phyloP scores from a whole-genome alignment of 495 filamentous ascomycete genomes.

The Penicillium daleae region DNA sequence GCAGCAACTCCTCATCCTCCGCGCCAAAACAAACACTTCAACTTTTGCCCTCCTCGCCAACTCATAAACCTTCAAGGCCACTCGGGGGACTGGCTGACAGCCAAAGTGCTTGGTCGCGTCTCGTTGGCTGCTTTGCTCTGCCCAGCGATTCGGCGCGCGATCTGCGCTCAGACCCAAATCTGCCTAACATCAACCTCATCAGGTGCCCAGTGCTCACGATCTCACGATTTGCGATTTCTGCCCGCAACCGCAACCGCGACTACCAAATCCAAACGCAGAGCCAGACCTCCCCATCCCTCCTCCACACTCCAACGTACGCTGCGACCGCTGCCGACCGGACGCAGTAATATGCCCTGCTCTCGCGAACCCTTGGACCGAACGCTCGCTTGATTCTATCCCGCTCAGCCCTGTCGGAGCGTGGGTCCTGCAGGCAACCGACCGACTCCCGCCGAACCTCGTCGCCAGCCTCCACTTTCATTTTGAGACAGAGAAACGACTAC shows the following conservation, averaged over 20 bases:
- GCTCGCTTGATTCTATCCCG: slow-evolving; percentile 15
- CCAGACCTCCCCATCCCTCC: slow-evolving; percentile 2
- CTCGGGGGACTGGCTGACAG: slow-evolving; percentile 19
- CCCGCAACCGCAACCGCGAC: slow-evolving; percentile 6
- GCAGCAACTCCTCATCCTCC: slow-evolving; percentile 26
- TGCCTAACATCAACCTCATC: slow-evolving; percentile 36
- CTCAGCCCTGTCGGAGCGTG: slow-evolving; percentile 26
- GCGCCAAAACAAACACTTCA: slow-evolving; percentile 34
- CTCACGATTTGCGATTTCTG: slow-evolving; percentile 22
- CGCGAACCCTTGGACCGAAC: slow-evolving; percentile 5
- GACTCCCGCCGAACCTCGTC: slow-evolving; percentile 21
- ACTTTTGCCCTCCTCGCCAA: slow-evolving; percentile 22
- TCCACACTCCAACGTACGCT: slow-evolving; percentile 3
- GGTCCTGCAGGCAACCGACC: slow-evolving; percentile 26
- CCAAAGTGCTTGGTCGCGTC: slow-evolving; percentile 9
- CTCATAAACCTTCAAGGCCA: slow-evolving; percentile 20
- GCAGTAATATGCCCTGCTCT: slow-evolving; percentile 12
- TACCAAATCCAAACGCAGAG: background rate
- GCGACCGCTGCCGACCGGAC: background rate
- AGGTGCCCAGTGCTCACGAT: slow-evolving; percentile 31
- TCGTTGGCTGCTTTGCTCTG: slow-evolving; percentile 28
- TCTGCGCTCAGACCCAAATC: slow-evolving; percentile 33
- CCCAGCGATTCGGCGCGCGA: slow-evolving; percentile 16
- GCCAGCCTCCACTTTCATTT: slow-evolving; percentile 2
- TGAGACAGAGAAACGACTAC: slow-evolving; percentile 1